Evolutionary conservation across 2,329 filamentous ascomycete species (phyloP), one percentile per base, ranked within the genome.

Genomic region (Epichloe uncinata): DNA sequence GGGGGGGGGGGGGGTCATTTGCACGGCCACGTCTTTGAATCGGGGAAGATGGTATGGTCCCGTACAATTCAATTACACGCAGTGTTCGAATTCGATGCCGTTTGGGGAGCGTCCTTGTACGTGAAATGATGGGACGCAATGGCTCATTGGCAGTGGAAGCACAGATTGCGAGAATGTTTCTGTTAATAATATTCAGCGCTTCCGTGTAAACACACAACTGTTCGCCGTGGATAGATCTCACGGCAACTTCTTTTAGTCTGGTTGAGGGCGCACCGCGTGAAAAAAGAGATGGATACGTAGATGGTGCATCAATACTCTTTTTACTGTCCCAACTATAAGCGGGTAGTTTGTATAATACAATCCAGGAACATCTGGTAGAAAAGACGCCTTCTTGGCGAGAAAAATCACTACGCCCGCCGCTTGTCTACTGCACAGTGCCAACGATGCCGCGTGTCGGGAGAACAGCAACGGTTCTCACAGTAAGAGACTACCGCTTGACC

Each of bases 401-500:
- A 18, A 22, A 33, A 36, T 33, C n/a, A 18, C 11, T 16, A 37
- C 12, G 40, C 18, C 20, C 11, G 40, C 41, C 15, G 15, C 33
- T 47, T 33, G n/a, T 34, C 33, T 37, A 30, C 9, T 13, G 38
- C 16, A 43, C 9, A 50, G 34, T 33, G 37, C 47, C 47, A 36
- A 34, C 20, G 5, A 36, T 42, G 36, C 42, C 36, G 42, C 36
- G 18, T 12, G 15, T 35, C 22, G 8, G n/a, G 16, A 43, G 43
- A 16, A 34, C 4, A 43, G 9, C 12, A 9, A n/a, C 12, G 18
- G 3, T 20, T 45, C 30, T 7, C 8, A 4, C 9, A 47, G 8
- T 11, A 13, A 36, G 13, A 11, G 22, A 35, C 48, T 74, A 81
- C 71, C 78, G 72, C 81, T 96, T 97, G 77, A 97, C 90, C 93